A percentile compares a stretch with the other conserved stretches of the same genome.
Evolutionary conservation across 2,329 filamentous ascomycete species (phyloP).

Genomic region (Aspergillus sp.): DNA sequence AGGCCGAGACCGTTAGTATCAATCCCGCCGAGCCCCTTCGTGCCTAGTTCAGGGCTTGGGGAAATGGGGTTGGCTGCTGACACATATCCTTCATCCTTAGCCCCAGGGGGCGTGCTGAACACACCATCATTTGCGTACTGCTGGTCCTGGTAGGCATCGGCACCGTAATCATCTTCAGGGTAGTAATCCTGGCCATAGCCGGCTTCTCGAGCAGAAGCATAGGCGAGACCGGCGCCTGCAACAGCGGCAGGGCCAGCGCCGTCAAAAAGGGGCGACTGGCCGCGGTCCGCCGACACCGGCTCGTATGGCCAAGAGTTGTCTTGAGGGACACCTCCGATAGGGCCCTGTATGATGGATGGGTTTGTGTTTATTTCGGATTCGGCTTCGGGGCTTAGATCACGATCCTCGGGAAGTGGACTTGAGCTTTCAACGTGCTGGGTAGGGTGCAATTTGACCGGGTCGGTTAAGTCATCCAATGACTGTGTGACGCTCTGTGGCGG

Average conservation of each 20-base stretch:
- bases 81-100: constrained; percentile 87
- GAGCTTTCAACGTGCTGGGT: constrained; percentile 78
- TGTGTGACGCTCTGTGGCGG: constrained; percentile 56
- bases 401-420: constrained; percentile 14
- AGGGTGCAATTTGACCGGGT: constrained; percentile 60
- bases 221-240: constrained; percentile 53
- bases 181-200: constrained; percentile 63
- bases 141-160: constrained; percentile 39
- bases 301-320: constrained; percentile 57
- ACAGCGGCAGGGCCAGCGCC: constrained; percentile 43
- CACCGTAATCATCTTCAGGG: constrained; percentile 41
- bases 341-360: constrained; percentile 77
- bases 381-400: constrained; percentile 45
- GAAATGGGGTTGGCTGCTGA: constrained; percentile 67
- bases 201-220: constrained; percentile 56
- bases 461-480: constrained; percentile 45
- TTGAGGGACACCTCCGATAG: constrained; percentile 58
- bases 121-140: constrained; percentile 36
- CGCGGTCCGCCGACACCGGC: constrained; percentile 52
- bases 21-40: constrained; percentile 53
- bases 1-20: constrained; percentile 53
- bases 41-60: constrained; percentile 48
- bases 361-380: constrained; percentile 73
- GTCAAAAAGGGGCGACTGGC: constrained; percentile 27
- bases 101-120: constrained; percentile 58